phyloP scores from a whole-genome alignment of 495 filamentous ascomycete genomes.

The Pseudoneurospora amorphoporcata region DNA sequence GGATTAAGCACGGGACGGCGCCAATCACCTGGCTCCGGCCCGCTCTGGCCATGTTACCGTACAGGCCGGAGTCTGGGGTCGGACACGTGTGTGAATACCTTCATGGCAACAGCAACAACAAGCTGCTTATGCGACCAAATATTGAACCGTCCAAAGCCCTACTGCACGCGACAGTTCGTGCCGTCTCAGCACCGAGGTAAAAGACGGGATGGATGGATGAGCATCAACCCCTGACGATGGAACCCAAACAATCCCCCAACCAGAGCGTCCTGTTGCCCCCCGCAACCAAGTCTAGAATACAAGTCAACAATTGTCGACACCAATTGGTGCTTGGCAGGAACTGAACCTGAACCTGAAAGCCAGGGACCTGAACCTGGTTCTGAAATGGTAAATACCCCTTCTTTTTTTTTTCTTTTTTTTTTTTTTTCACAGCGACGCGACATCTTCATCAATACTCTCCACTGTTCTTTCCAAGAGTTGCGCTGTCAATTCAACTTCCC shows the following conservation, averaged over 20 bases:
- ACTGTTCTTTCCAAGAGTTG: not conserved
- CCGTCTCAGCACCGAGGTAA: not conserved
- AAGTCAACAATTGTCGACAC: not conserved
- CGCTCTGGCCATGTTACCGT: not conserved
- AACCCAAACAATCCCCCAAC: too few species aligned
- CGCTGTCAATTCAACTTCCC: not conserved
- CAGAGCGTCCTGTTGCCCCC: slow-evolving; percentile 2
- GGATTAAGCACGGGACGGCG: not conserved
- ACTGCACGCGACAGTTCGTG: not conserved
- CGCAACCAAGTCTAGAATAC: not conserved
- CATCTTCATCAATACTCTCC: not conserved
- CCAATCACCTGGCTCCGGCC: not conserved
- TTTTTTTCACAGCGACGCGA: not conserved
- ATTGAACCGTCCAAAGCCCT: not conserved
- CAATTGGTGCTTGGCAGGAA: not conserved
- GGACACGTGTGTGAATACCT: not conserved
- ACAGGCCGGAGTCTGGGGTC: not conserved
- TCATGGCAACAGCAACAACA: not conserved
- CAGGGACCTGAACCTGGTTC: not conserved
- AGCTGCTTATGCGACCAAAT: not conserved
- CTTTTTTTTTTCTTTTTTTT: not conserved
- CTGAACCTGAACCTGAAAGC: not conserved
- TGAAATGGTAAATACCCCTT: not conserved
- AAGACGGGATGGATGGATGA: not conserved
- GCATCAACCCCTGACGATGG: not conserved